A percentile compares a stretch with the other conserved stretches of the same genome.
Conservation (phyloP, 1,139 yeast species). For the Nakaseomyces bracarensis region DNA sequence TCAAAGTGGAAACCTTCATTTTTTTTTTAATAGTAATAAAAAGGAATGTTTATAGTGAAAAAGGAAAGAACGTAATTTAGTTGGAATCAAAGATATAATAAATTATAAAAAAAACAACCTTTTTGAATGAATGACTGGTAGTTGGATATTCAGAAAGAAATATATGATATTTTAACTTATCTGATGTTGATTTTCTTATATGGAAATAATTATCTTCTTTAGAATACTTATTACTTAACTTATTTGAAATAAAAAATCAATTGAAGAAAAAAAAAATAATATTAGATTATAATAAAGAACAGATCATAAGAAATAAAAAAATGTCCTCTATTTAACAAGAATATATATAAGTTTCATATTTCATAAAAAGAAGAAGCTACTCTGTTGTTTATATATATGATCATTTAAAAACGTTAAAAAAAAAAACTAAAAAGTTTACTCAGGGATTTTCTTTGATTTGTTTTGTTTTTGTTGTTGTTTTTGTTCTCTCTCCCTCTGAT, state of each 20-base stretch:
- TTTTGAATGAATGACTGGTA: constrained; percentile 7
- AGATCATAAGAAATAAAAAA: background rate
- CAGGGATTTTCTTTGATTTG: background rate
- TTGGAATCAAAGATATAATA: background rate
- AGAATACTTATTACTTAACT: no score
- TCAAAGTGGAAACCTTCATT: constrained; percentile 13
- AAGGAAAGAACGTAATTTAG: constrained; percentile 1
- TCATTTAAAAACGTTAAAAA: no score
- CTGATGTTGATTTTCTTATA: background rate
- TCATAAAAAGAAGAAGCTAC: background rate
- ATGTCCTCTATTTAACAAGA: background rate
- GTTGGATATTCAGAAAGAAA: constrained; percentile 3
- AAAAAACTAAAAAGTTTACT: no score
- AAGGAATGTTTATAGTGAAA: no score
- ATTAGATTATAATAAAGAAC: no score
- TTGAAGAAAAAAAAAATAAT: no score
- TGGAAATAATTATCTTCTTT: no score
- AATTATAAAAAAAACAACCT: background rate
- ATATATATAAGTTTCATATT: background rate
- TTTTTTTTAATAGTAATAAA: constrained; percentile 1
- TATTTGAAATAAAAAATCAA: no score
- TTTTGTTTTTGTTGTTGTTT: no score
- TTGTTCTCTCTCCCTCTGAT: no score
- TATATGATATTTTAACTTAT: no score
- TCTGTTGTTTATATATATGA: constrained; percentile 2